These are phyloP conservation scores for Aspergillus biplanus DNA, from an alignment of 495 filamentous ascomycete genomes.

Conservation along the genomic window DNA sequence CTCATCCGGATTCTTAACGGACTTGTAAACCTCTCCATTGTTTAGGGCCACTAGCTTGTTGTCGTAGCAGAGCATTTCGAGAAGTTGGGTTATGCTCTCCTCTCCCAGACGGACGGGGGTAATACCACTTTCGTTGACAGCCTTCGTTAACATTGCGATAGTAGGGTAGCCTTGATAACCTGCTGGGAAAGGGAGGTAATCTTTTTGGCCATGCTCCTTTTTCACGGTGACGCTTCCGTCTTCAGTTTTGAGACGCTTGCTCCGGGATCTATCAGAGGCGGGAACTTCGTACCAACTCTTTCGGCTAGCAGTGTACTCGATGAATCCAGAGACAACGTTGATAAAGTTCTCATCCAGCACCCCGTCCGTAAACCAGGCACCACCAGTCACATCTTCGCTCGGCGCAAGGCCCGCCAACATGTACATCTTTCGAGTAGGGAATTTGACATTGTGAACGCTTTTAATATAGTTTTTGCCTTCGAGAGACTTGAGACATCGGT, in stretches of 20 bases:
- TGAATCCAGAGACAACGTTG: constrained; percentile 64
- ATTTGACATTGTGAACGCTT: constrained; percentile 63
- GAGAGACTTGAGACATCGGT: constrained; percentile 75
- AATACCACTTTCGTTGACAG: constrained; percentile 66
- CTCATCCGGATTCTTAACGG: constrained; percentile 44
- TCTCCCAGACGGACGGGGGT: constrained; percentile 67
- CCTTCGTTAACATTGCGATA: constrained; percentile 68
- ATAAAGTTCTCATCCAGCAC: constrained; percentile 88
- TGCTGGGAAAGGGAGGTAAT: constrained; percentile 65
- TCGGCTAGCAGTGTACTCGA: constrained; percentile 71
- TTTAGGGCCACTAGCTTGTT: constrained; percentile 60
- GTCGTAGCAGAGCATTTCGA: constrained; percentile 86
- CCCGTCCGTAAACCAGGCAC: constrained; percentile 89
- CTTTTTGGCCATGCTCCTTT: constrained; percentile 36
- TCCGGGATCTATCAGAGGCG: constrained; percentile 29
- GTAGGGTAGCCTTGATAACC: constrained; percentile 78
- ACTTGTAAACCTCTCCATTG: constrained; percentile 56
- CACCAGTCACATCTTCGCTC: constrained; percentile 85
- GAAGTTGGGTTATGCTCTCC: constrained; percentile 75
- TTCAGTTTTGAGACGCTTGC: constrained; percentile 50
- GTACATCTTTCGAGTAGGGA: constrained; percentile 65
- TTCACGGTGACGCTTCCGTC: constrained; percentile 41
- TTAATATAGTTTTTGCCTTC: constrained; percentile 88
- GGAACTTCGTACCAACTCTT: constrained; percentile 66
- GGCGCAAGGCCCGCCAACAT: constrained; percentile 70